Percentiles rank a stretch among this genome's conserved stretches.
Evolutionary conservation across 2,329 filamentous ascomycete genomes (phyloP).

Genomic region (Aphanocladium album): DNA sequence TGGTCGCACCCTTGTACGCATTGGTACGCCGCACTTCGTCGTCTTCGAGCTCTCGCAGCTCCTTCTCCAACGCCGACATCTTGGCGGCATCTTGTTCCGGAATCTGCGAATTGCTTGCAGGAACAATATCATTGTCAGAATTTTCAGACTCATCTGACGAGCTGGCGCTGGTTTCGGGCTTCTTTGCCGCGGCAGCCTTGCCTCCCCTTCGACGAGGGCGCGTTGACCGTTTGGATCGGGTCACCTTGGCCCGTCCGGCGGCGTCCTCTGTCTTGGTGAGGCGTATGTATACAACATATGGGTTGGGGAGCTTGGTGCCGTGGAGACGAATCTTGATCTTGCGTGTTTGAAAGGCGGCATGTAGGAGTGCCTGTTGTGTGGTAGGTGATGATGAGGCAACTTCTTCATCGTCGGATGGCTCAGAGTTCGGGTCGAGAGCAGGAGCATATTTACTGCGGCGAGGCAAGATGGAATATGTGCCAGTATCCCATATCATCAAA

Average conservation of each 20-base stretch:
- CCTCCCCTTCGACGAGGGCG: slow-evolving; percentile 5
- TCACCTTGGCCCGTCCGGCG: slow-evolving; percentile 23
- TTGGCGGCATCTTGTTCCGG: background rate
- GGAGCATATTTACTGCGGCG: slow-evolving; percentile 30
- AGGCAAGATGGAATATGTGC: slow-evolving; percentile 51
- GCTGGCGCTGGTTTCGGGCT: slow-evolving; percentile 22
- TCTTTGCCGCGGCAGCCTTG: background rate
- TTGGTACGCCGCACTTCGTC: slow-evolving; percentile 54
- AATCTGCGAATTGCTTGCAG: slow-evolving; percentile 7
- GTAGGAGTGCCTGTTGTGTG: slow-evolving; percentile 43
- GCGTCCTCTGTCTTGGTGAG: slow-evolving; percentile 42
- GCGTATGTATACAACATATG: slow-evolving; percentile 52
- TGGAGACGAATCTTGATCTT: slow-evolving; percentile 54
- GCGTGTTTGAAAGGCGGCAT: slow-evolving; percentile 45
- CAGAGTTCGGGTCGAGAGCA: slow-evolving; percentile 21
- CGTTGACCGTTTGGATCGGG: background rate
- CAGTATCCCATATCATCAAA: slow-evolving; percentile 59
- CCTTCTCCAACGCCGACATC: slow-evolving; percentile 34
- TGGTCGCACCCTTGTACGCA: slow-evolving; percentile 60
- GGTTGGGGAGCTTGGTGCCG: slow-evolving; percentile 46
- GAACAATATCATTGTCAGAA: slow-evolving; percentile 18
- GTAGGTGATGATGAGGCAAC: slow-evolving; percentile 15
- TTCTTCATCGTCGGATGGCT: slow-evolving; percentile 24
- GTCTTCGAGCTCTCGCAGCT: slow-evolving; percentile 43
- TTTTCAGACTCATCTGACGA: slow-evolving; percentile 16